Conservation (phyloP, 1,284 basidiomycete species). For the Moesziomyces globuligerus region DNA sequence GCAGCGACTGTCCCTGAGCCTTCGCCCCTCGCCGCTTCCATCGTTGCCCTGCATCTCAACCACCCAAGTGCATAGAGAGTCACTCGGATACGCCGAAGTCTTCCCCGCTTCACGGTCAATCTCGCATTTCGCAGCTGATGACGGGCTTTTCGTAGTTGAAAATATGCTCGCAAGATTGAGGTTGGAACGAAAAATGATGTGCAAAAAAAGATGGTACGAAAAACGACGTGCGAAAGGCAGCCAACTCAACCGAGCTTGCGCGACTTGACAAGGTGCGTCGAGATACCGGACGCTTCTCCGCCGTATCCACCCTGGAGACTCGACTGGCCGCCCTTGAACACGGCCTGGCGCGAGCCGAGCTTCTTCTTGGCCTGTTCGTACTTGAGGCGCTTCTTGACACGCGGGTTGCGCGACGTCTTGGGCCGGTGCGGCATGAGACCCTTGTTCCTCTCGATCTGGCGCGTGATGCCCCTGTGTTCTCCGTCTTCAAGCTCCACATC, state of each 20-base stretch:
- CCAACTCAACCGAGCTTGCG: conserved; percentile 56
- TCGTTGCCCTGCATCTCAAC: too few species aligned
- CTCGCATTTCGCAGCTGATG: too few species aligned
- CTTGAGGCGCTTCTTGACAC: conserved; percentile 66
- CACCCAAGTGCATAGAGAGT: too few species aligned
- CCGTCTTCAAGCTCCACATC: conserved; percentile 58
- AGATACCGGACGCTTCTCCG: conserved; percentile 65
- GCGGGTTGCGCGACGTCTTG: conserved; percentile 63
- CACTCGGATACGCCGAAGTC: too few species aligned
- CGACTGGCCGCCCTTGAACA: conserved; percentile 66
- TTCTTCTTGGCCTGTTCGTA: conserved; percentile 67
- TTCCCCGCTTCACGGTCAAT: too few species aligned
- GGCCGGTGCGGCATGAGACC: conserved; percentile 62
- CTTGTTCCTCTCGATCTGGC: conserved; percentile 66
- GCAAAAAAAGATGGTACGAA: not conserved
- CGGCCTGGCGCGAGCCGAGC: conserved; percentile 58
- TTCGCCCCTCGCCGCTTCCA: too few species aligned
- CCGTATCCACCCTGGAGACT: conserved; percentile 63
- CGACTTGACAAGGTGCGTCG: conserved; percentile 62
- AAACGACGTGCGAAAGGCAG: not conserved
- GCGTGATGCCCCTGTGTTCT: conserved; percentile 62
- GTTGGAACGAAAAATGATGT: not conserved
- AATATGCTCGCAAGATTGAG: not conserved
- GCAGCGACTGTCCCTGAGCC: not conserved
- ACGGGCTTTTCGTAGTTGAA: too few species aligned